A percentile compares a stretch with the other conserved stretches of the same genome.
Evolutionary conservation across 495 filamentous ascomycete genomes (phyloP).

Genomic region (Margaritispora aquatica): DNA sequence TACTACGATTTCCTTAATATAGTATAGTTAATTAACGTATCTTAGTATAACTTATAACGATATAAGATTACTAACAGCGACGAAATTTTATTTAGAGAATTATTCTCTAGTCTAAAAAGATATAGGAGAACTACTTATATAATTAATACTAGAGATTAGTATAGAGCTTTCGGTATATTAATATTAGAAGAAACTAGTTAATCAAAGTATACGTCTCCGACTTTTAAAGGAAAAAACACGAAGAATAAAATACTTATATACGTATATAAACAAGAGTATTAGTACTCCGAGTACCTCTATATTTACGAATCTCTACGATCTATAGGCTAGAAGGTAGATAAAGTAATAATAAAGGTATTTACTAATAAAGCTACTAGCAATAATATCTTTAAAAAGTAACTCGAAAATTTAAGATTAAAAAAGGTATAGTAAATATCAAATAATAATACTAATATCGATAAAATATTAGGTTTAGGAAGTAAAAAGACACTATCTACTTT

Average conservation of each 20-base stretch:
- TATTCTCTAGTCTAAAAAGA: neutral
- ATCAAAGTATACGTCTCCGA: neutral
- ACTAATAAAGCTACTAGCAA: neutral
- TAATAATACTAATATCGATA: neutral
- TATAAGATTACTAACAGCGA: neutral
- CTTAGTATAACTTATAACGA: neutral
- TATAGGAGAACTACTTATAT: neutral
- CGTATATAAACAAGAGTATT: neutral
- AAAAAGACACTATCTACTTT: neutral
- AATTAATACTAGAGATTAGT: neutral
- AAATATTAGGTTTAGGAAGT: neutral
- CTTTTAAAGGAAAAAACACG: neutral
- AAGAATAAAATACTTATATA: neutral
- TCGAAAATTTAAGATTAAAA: neutral
- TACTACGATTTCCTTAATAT: neutral
- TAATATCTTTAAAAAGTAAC: neutral
- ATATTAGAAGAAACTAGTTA: neutral
- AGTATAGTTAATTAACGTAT: neutral
- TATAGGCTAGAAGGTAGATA: neutral
- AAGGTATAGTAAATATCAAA: too few relatives aligned
- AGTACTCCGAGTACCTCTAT: neutral
- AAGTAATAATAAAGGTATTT: neutral
- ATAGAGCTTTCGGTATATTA: neutral
- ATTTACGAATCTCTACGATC: neutral
- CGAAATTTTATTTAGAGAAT: neutral